phyloP scores from a whole-genome alignment of 2,329 filamentous ascomycete genomes.

The Aureobasidium sp. region DNA sequence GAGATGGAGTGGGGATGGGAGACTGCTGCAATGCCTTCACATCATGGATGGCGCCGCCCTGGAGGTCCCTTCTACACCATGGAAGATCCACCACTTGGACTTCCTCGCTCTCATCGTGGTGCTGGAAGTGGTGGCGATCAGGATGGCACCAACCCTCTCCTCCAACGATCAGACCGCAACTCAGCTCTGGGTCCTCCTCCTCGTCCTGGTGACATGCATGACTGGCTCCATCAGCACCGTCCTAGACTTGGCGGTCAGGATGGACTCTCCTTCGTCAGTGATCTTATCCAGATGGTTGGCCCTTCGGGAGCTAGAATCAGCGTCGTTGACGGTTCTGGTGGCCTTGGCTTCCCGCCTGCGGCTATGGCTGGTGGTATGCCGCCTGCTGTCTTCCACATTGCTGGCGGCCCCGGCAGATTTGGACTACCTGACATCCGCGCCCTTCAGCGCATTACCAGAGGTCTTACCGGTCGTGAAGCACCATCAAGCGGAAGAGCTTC shows the following conservation, averaged over 20 bases:
- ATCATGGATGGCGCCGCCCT: background rate
- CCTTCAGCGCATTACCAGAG: constrained; percentile 1
- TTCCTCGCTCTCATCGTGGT: constrained; percentile 37
- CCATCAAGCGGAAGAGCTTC: background rate
- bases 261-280: constrained; percentile 13
- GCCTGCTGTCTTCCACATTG: constrained; percentile 16
- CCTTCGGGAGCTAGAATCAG: constrained; percentile 12
- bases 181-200: constrained; percentile 2
- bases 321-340: constrained; percentile 13
- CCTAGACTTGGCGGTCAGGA: constrained; percentile 4
- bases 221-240: constrained; percentile 5
- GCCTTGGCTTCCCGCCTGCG: background rate
- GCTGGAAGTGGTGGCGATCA: constrained; percentile 49
- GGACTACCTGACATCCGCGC: constrained; percentile 2
- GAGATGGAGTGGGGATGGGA: constrained; percentile 45
- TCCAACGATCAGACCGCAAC: constrained; percentile 45
- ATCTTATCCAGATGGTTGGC: constrained; percentile 18
- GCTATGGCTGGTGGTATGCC: constrained; percentile 15
- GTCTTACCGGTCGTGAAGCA: background rate
- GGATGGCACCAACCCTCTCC: constrained; percentile 79
- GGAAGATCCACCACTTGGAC: constrained; percentile 28
- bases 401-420: constrained; percentile 2
- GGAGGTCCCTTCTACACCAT: constrained; percentile 7
- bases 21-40: constrained; percentile 33
- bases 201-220: constrained; percentile 6